Percentiles rank a stretch among this genome's conserved stretches.
These are phyloP conservation scores for Fonsecaea multimorphosa DNA, from an alignment of 2,329 filamentous ascomycete genomes.

Conservation along the genomic window DNA sequence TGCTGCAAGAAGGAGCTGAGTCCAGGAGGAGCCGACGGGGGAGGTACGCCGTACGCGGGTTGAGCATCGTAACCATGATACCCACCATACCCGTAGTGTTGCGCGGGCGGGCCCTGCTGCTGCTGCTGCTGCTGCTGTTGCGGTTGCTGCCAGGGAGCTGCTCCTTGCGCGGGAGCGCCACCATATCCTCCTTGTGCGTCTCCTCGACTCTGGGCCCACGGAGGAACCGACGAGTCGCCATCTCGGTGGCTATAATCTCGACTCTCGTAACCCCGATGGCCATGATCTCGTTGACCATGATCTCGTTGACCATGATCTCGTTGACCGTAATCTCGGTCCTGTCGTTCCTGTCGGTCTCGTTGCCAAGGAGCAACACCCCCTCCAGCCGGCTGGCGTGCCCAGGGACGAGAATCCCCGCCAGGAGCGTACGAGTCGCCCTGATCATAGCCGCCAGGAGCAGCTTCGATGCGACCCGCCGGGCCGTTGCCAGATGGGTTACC, in stretches of 20 bases:
- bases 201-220: slow-evolving; percentile 43
- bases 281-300: slow-evolving; percentile 47
- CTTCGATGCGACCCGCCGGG: slow-evolving; percentile 82
- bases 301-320: slow-evolving; percentile 45
- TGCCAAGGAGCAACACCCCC: slow-evolving; percentile 73
- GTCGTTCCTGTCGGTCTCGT: slow-evolving; percentile 60
- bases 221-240: slow-evolving; percentile 44
- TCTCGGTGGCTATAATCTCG: slow-evolving; percentile 40
- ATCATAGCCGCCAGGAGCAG: slow-evolving; percentile 68
- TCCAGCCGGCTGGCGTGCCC: slow-evolving; percentile 34
- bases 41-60: slow-evolving; percentile 49
- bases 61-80: slow-evolving; percentile 55
- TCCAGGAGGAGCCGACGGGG: slow-evolving; percentile 63
- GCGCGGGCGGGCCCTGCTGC: no score
- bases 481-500: slow-evolving; percentile 67
- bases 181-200: slow-evolving; percentile 50
- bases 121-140: slow-evolving; percentile 63
- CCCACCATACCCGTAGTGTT: slow-evolving; percentile 63
- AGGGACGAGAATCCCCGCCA: slow-evolving; percentile 62
- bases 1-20: slow-evolving; percentile 67
- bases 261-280: slow-evolving; percentile 47
- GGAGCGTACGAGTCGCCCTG: slow-evolving; percentile 41
- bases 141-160: slow-evolving; percentile 58
- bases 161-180: slow-evolving; percentile 61
- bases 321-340: slow-evolving; percentile 51